Evolutionary conservation across 140 eudicot genomes (phyloP).

Genomic region (Artemisia princeps): DNA sequence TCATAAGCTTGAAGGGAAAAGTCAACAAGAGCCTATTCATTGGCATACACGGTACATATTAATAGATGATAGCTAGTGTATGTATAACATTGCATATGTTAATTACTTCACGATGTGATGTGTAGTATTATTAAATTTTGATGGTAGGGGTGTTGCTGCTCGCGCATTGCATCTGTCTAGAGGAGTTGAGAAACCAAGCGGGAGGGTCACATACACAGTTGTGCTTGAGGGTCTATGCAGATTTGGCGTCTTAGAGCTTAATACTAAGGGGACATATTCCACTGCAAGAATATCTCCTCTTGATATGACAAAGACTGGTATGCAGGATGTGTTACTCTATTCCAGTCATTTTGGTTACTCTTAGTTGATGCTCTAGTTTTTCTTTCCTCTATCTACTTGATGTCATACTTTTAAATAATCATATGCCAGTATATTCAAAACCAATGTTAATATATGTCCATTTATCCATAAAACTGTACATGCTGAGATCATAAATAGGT

Average conservation of each 20-base stretch:
- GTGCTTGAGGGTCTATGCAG: slow-evolving; percentile 98
- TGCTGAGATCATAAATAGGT: too few relatives aligned
- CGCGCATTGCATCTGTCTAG: slow-evolving; percentile 95
- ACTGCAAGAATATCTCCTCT: slow-evolving; percentile 84
- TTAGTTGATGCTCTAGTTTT: too few relatives aligned
- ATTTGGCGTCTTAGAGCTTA: slow-evolving; percentile 82
- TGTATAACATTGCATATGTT: too few relatives aligned
- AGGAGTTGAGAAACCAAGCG: slow-evolving; percentile 99
- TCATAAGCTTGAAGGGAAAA: slow-evolving; percentile 61
- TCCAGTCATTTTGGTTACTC: too few relatives aligned
- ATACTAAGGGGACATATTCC: slow-evolving; percentile 74
- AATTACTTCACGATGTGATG: slow-evolving; percentile 9
- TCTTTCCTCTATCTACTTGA: too few relatives aligned
- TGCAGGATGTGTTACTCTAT: neutral
- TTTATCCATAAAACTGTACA: too few relatives aligned
- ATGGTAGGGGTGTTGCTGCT: slow-evolving; percentile 88
- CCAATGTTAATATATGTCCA: too few relatives aligned
- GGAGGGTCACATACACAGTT: slow-evolving; percentile 88
- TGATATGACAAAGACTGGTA: slow-evolving; percentile 83
- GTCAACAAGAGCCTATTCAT: slow-evolving; percentile 62
- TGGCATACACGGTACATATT: slow-evolving; percentile 81
- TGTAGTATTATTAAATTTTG: slow-evolving; percentile 13
- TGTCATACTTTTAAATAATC: too few relatives aligned
- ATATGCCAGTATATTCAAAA: too few relatives aligned
- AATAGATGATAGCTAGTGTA: neutral